Base-by-base conservation (phyloP, 805 yeast species). In the Suhomyces emberorum region DNA sequence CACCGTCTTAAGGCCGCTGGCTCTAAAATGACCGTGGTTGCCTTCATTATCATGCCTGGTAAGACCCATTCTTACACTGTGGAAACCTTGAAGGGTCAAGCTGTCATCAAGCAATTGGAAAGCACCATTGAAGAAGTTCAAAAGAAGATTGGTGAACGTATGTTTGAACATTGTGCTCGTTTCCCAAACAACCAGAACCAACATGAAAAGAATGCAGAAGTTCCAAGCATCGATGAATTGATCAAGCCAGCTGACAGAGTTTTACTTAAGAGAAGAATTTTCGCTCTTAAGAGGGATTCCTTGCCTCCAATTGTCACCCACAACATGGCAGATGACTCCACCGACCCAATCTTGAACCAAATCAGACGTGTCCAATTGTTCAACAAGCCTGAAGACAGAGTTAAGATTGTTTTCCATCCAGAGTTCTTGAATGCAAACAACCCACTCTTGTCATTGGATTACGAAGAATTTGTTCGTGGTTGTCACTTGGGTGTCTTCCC, bases 401-500 rank as follows among this genome's bases (percentile, higher is more conserved):
- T 91, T 43, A 91, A 91, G 65, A 83, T 93, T 48, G 84, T 91
- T 46, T 91, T 91, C 82, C 98, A 93, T 62, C 98, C 98, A 1
- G 98, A 93, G 63, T 91, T 91, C 59, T 76, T 91, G 51, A 91
- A 87, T 67, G 85, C 96, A 22, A 88, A 88, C 59, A 91, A 91
- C 65, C 98, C 98, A 35, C 84, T 91, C 40, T 72, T 91, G 56
- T 83, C 96, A 14, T 69, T 91, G 39, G 98, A 91, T 62, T 91
- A 91, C 61, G 98, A 91, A 59, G 98, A 91, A 61, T 91, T 91
- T 61, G 98, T 91, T 31, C 77, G 98, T 49, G 98, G 98, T 43
- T 89, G 97, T 60, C 98, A 91, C 63, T 69, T 93, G 61, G 98
- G 98, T 60, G 96, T 91, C 34, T 91, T 91, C 81, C 98, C 98